Conservation (phyloP, 768 basidiomycete species). For the Sutorius australiensis region DNA sequence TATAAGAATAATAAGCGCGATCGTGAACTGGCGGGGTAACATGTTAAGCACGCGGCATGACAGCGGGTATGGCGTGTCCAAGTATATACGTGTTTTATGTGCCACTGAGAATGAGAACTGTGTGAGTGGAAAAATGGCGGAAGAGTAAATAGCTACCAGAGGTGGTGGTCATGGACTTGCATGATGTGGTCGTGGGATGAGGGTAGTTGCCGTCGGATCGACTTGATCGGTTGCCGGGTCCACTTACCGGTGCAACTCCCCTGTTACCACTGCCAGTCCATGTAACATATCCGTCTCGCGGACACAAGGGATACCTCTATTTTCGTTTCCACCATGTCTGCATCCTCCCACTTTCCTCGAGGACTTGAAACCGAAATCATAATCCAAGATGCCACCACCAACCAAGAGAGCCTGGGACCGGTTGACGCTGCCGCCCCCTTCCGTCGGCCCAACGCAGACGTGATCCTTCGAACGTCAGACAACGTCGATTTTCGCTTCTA, state of each 20-base stretch:
- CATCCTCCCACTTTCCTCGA: constrained; percentile 4
- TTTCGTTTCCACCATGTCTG: constrained; percentile 12
- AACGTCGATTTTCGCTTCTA: constrained; percentile 49
- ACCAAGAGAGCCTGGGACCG: constrained; percentile 8
- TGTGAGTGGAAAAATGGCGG: background rate
- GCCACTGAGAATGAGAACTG: background rate
- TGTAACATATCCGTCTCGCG: constrained; percentile 9
- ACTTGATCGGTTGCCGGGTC: constrained; percentile 8
- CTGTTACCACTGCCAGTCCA: constrained; percentile 6
- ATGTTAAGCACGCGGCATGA: background rate
- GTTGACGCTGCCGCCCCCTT: constrained; percentile 40
- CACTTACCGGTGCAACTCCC: constrained; percentile 1
- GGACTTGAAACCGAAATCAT: constrained; percentile 4
- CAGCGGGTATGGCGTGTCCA: background rate
- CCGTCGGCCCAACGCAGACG: constrained; percentile 45
- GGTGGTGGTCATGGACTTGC: background rate
- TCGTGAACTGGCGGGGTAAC: background rate
- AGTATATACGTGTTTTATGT: no score
- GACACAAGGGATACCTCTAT: background rate
- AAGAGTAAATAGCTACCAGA: background rate
- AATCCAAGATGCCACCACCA: background rate
- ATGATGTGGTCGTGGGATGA: background rate
- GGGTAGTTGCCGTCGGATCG: background rate
- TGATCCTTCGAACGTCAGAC: constrained; percentile 55
- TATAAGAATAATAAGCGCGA: background rate